Base-by-base conservation (phyloP, 2,329 filamentous ascomycete genomes). In the Exophiala oligosperma region DNA sequence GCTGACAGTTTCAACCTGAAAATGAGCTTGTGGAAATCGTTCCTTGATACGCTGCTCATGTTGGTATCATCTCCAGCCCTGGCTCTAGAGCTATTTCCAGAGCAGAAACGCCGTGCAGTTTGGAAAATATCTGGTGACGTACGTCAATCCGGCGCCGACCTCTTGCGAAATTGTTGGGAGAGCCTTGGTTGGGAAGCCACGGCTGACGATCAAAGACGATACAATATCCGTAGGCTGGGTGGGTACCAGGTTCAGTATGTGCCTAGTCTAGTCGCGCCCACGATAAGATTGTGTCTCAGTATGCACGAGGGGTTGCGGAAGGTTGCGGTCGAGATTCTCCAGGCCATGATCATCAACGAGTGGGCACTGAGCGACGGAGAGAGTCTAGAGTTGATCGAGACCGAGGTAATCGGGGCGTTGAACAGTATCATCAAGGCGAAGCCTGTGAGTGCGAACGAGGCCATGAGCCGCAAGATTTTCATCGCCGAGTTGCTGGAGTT, bases 91-190 rank as follows among this genome's bases (percentile, higher is more conserved):
- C 96, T 92, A 0, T 97, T 97, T 70, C 92, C 94, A 0, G 95
- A 99, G 72, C 94, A 99, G 75, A 99, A 97, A 76, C 82, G 94
- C 47, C 82, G 94, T 55, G 93, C 94, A 0, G 93, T 97, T 1
- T 99, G 95, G 94, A 99, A 97, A 77, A 97, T 99, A 70, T 94
- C 93, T 3, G 94, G 94, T 4, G 95, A 99, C 74, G 91, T 99
- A 51, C 84, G 94, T 56, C 92, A 97, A 72, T 84, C 91, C 64
- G 94, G 95, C 14, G 93, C 94, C 3, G 90, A 93, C 51, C 79
- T 99, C 7, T 78, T 99, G 35, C 85, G 89, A 60, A 84, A 85
- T 28, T 93, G 89, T 4, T 99, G 94, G 94, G 91, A 96, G 70
- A 90, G 92, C 17, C 95, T 99, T 61, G 94, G 95, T 11, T 99